phyloP scores from a whole-genome alignment of 1,284 basidiomycete genomes.

The Peniophora sp. region DNA sequence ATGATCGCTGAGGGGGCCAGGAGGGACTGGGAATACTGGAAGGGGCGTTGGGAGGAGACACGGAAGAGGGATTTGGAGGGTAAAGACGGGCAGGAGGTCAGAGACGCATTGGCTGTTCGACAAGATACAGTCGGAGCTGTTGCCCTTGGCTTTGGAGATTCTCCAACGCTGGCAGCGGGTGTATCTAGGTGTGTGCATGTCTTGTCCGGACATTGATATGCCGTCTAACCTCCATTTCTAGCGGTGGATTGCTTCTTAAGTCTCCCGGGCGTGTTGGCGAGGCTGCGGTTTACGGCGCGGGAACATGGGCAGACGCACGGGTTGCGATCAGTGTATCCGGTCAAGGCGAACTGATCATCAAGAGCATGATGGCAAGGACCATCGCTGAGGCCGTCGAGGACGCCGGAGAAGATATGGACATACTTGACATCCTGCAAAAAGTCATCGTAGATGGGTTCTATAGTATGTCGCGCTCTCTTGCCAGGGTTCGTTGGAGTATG shows the following conservation, averaged over 20 bases:
- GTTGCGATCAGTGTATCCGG: constrained; percentile 69
- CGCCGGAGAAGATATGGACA: constrained; percentile 12
- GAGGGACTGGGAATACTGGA: constrained; percentile 59
- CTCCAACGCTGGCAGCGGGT: constrained; percentile 45
- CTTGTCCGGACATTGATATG: too few species aligned
- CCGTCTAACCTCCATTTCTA: too few species aligned
- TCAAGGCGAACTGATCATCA: constrained; percentile 35
- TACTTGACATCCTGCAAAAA: constrained; percentile 20
- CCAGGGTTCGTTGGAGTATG: background rate
- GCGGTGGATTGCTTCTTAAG: constrained; percentile 70
- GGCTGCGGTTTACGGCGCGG: constrained; percentile 57
- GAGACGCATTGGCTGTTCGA: constrained; percentile 22
- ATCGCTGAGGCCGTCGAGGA: constrained; percentile 23
- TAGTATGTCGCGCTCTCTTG: constrained; percentile 4
- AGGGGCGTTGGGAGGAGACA: constrained; percentile 24
- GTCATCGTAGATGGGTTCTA: constrained; percentile 16
- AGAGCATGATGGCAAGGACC: constrained; percentile 25
- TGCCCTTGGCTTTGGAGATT: constrained; percentile 32
- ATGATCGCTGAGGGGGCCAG: constrained; percentile 42
- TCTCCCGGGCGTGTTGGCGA: constrained; percentile 64
- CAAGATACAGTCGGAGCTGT: constrained; percentile 77
- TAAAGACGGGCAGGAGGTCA: constrained; percentile 1
- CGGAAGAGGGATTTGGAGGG: background rate
- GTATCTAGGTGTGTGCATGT: constrained; percentile 63
- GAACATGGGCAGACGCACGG: constrained; percentile 53